These are phyloP conservation scores for Iberis amara DNA, from an alignment of 441 rosid species.

Conservation along the genomic window DNA sequence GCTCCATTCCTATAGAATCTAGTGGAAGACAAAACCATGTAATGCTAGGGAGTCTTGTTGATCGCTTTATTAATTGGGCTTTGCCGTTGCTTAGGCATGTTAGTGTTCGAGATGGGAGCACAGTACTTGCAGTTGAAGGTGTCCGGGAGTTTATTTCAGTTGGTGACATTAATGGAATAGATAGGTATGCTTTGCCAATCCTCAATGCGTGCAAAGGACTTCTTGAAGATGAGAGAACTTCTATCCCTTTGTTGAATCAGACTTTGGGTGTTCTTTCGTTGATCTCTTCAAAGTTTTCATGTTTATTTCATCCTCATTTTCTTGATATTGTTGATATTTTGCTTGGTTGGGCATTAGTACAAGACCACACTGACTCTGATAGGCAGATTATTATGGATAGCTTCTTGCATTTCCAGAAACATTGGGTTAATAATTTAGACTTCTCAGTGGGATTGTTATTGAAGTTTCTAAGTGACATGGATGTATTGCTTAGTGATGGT, in stretches of 20 bases:
- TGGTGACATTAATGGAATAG: constrained; percentile 74
- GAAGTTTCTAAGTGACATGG: constrained; percentile 91
- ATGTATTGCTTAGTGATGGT: constrained; percentile 75
- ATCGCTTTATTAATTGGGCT: constrained; percentile 83
- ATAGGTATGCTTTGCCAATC: constrained; percentile 71
- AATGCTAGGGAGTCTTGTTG: constrained; percentile 72
- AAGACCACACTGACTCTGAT: constrained; percentile 74
- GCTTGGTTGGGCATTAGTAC: constrained; percentile 96
- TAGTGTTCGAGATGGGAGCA: constrained; percentile 63
- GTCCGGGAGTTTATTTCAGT: constrained; percentile 74
- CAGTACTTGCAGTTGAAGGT: constrained; percentile 67
- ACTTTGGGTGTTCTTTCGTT: constrained; percentile 63
- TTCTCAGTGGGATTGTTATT: constrained; percentile 77
- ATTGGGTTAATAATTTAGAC: constrained; percentile 88
- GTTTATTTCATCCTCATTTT: constrained; percentile 89
- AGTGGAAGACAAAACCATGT: constrained; percentile 82
- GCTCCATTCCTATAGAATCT: constrained; percentile 64
- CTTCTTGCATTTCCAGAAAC: constrained; percentile 93
- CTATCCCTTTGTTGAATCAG: constrained; percentile 64
- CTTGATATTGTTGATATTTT: constrained; percentile 88
- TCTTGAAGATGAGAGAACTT: constrained; percentile 96
- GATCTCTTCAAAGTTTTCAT: constrained; percentile 67
- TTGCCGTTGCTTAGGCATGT: constrained; percentile 74
- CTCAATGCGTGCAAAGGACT: constrained; percentile 88
- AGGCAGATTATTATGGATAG: constrained; percentile 78